A percentile compares a stretch with the other conserved stretches of the same genome.
phyloP scores from a whole-genome alignment of 1,139 yeast genomes.

The Debaryomyces fabryi region DNA sequence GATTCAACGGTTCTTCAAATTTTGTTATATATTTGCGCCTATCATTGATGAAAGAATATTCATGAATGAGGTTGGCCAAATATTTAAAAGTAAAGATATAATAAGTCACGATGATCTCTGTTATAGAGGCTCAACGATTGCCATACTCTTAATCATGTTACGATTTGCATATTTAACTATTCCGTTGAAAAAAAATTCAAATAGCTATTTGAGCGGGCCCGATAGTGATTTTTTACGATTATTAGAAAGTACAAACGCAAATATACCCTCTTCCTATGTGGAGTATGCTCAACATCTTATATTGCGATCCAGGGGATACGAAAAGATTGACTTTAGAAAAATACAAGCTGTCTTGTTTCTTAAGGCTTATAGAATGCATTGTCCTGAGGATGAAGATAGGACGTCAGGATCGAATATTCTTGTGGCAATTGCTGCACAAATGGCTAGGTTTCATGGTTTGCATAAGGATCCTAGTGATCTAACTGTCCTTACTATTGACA shows the following conservation, averaged over 20 bases:
- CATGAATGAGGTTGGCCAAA: constrained; percentile 14
- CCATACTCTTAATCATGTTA: constrained; percentile 20
- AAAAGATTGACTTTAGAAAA: constrained; percentile 39
- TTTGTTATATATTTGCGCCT: constrained; percentile 33
- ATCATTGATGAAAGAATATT: constrained; percentile 34
- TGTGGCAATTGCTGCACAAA: constrained; percentile 28
- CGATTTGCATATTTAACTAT: constrained; percentile 16
- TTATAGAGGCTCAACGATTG: constrained; percentile 14
- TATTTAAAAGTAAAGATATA: background rate
- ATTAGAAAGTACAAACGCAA: background rate
- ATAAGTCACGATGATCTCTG: background rate
- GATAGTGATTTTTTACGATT: constrained; percentile 5
- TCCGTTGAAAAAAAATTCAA: constrained; percentile 16
- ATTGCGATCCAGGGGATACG: constrained; percentile 26
- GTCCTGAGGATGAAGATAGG: constrained; percentile 49
- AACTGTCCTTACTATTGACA: constrained; percentile 26
- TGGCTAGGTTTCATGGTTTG: constrained; percentile 56
- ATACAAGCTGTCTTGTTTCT: constrained; percentile 53
- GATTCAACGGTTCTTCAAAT: constrained; percentile 17
- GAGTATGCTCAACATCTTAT: constrained; percentile 14
- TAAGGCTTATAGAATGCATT: constrained; percentile 47
- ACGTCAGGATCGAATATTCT: constrained; percentile 8
- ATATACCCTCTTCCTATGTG: constrained; percentile 10
- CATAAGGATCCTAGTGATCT: constrained; percentile 58
- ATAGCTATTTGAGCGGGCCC: background rate